Percentiles rank a stretch among this genome's conserved stretches.
Conservation (phyloP, 2,329 filamentous ascomycete species). For the Cadophora sp. region DNA sequence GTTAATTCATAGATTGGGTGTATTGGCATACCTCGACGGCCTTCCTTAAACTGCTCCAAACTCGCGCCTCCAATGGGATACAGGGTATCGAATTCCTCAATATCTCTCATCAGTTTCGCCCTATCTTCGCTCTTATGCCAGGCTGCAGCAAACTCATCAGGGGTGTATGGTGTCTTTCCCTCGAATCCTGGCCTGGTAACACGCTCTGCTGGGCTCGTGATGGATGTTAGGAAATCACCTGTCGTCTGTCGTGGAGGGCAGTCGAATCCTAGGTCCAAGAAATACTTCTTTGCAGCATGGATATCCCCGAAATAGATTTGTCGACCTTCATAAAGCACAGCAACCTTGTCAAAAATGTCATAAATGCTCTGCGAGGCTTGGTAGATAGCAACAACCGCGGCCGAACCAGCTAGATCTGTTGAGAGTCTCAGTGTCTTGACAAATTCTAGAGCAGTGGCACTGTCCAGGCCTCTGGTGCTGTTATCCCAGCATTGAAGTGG, state of each 20-base stretch:
- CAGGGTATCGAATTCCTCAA: conserved; percentile 58
- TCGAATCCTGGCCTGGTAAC: conserved; percentile 63
- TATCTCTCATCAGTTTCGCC: conserved; percentile 53
- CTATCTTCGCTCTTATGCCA: conserved; percentile 57
- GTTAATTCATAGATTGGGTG: not conserved
- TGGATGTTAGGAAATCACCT: conserved; percentile 77
- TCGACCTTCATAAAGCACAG: conserved; percentile 71
- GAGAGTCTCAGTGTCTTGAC: conserved; percentile 69
- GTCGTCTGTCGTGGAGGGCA: conserved; percentile 64
- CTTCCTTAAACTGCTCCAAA: conserved; percentile 49
- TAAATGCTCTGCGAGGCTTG: conserved; percentile 75
- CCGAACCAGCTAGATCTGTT: conserved; percentile 67
- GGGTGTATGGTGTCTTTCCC: conserved; percentile 59
- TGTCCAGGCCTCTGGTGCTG: conserved; percentile 75
- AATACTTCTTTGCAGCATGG: conserved; percentile 70
- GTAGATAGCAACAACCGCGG: conserved; percentile 73
- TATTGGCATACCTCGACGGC: conserved; percentile 44
- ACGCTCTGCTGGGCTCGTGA: conserved; percentile 68
- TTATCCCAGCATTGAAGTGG: conserved; percentile 80
- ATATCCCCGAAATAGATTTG: conserved; percentile 75
- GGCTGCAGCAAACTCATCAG: conserved; percentile 60
- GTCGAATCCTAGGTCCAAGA: conserved; percentile 73
- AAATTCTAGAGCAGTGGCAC: conserved; percentile 76
- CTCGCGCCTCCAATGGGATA: conserved; percentile 40
- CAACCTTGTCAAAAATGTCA: conserved; percentile 69